phyloP scores from a whole-genome alignment of 2,329 filamentous ascomycete species.

The Trichoderma endophyticum region DNA sequence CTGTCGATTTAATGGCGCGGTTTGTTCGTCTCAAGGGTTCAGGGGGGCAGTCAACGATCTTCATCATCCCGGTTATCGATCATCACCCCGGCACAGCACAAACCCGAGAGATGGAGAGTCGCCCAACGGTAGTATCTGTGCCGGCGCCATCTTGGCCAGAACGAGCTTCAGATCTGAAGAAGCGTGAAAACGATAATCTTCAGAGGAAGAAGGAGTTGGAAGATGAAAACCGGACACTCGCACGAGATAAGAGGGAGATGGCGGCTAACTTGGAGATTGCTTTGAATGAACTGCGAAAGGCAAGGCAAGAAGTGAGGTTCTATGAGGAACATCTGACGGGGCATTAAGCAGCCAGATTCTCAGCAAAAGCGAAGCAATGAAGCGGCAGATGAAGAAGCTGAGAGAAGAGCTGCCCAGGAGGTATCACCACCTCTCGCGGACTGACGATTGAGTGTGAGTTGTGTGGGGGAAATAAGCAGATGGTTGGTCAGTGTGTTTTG shows the following conservation, averaged over 20 bases:
- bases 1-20: conserved; percentile 48
- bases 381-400: conserved; percentile 22
- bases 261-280: conserved; percentile 22
- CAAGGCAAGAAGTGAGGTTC: conserved; percentile 22
- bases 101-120: conserved; percentile 44
- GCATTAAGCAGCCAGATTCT: conserved; percentile 13
- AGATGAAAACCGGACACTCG: conserved; percentile 21
- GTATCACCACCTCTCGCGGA: conserved; percentile 6
- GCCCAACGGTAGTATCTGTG: conserved; percentile 39
- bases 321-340: conserved; percentile 21
- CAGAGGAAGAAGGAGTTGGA: conserved; percentile 24
- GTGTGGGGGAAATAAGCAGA: background rate
- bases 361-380: conserved; percentile 11
- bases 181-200: conserved; percentile 25
- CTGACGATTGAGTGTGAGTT: background rate
- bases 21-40: conserved; percentile 50
- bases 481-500: background rate
- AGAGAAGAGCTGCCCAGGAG: conserved; percentile 17
- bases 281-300: conserved; percentile 23
- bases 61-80: conserved; percentile 50
- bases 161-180: conserved; percentile 34
- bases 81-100: conserved; percentile 44
- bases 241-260: conserved; percentile 25
- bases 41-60: conserved; percentile 45
- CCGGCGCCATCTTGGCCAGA: conserved; percentile 31